Conservation (phyloP, 148 eudicot species). For the Chenopodium quinoa region DNA sequence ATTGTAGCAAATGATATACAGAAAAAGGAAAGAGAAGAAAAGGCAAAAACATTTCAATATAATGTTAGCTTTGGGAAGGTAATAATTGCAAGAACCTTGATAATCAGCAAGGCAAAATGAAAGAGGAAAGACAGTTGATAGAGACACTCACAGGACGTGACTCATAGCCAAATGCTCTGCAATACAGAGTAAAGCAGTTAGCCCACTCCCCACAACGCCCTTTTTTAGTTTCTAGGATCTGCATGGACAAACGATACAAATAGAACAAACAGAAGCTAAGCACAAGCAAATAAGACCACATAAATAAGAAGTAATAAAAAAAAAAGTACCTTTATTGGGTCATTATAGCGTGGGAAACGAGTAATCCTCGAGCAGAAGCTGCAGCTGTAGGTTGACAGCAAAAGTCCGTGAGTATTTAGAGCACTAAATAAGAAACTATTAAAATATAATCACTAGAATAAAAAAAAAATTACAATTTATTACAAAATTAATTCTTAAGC, state of each 20-base stretch:
- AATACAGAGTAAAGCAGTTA: conserved; percentile 91
- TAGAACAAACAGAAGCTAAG: conserved; percentile 16
- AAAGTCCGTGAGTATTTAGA: background rate
- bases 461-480: too few species aligned
- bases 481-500: too few species aligned
- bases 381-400: conserved; percentile 56
- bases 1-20: background rate
- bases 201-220: conserved; percentile 99
- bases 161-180: conserved; percentile 90
- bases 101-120: background rate
- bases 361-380: conserved; percentile 61
- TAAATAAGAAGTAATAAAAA: background rate
- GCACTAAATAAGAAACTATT: too few species aligned
- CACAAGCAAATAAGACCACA: background rate
- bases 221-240: conserved; percentile 94
- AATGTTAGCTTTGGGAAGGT: background rate
- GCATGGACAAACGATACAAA: conserved; percentile 31
- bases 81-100: background rate
- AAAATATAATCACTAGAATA: too few species aligned
- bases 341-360: conserved; percentile 95
- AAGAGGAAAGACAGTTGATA: conserved; percentile 8
- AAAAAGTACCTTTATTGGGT: conserved; percentile 68
- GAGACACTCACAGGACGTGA: conserved; percentile 76
- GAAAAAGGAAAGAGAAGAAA: too few species aligned
- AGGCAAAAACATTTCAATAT: background rate